Conservation (phyloP, 306 rosid species). For the Medicago lupulina region DNA sequence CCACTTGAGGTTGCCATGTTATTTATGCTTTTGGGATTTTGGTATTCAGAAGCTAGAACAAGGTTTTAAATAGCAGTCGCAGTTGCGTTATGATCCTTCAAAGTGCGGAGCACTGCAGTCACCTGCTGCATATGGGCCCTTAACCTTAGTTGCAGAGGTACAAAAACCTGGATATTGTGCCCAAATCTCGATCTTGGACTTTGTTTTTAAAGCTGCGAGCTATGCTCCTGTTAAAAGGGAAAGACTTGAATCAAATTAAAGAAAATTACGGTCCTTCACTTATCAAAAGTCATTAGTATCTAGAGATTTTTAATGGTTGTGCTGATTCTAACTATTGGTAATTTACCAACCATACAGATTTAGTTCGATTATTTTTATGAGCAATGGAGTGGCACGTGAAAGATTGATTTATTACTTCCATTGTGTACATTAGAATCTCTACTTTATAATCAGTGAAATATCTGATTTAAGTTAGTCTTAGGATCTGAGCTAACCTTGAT, state of each 20-base stretch:
- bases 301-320: not conserved
- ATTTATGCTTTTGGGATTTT: not conserved
- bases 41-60: not conserved
- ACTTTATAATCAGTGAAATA: not conserved
- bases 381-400: not conserved
- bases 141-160: not conserved
- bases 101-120: not conserved
- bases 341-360: not conserved
- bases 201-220: not conserved
- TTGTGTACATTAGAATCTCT: conserved; percentile 6
- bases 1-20: no score
- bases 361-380: not conserved
- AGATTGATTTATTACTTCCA: conserved; percentile 9
- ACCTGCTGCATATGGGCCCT: not conserved
- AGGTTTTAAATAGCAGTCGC: not conserved
- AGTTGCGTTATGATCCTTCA: not conserved
- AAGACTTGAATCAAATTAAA: not conserved
- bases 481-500: conserved; percentile 7
- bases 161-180: not conserved
- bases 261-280: not conserved
- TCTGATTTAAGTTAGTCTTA: conserved; percentile 3
- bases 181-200: not conserved
- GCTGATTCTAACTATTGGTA: not conserved
- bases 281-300: not conserved
- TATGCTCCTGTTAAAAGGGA: not conserved